A percentile compares a stretch with the other conserved stretches of the same genome.
Evolutionary conservation across 345 rosid genomes (phyloP).

Genomic region (Noccaea bulbosa): DNA sequence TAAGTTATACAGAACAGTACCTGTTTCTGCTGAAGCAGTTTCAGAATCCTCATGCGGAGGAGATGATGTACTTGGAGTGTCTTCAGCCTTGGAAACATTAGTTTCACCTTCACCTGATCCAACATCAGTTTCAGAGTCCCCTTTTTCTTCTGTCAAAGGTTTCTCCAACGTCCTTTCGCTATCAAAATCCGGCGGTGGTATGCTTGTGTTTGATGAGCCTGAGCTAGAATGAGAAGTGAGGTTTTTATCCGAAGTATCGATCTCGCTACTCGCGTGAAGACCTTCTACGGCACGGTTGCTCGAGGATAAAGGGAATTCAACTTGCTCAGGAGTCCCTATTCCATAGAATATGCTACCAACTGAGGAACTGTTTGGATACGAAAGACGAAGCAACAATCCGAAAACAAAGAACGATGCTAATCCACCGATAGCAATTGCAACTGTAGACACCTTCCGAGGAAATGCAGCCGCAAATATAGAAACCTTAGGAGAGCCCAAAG

Average conservation of each 20-base stretch:
- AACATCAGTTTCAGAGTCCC: constrained; percentile 27
- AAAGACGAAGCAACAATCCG: constrained; percentile 69
- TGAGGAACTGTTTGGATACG: constrained; percentile 62
- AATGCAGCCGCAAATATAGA: constrained; percentile 48
- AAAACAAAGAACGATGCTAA: constrained; percentile 66
- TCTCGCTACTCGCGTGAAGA: constrained; percentile 12
- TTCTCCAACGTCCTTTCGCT: constrained; percentile 21
- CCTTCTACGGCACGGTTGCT: constrained; percentile 14
- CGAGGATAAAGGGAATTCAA: constrained; percentile 33
- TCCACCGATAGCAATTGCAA: constrained; percentile 63
- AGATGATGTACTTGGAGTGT: constrained; percentile 20
- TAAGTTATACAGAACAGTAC: constrained; percentile 44
- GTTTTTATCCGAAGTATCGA: neutral
- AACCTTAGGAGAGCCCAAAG: constrained; percentile 59
- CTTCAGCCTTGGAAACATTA: constrained; percentile 35
- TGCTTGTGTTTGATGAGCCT: neutral
- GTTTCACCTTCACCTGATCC: constrained; percentile 42
- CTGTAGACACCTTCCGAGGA: constrained; percentile 69
- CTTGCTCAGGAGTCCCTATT: constrained; percentile 46
- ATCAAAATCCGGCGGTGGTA: constrained; percentile 4
- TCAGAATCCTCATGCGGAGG: constrained; percentile 33
- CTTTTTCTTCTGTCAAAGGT: constrained; percentile 36
- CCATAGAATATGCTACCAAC: constrained; percentile 65
- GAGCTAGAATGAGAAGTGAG: constrained; percentile 22
- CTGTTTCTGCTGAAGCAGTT: constrained; percentile 51